A percentile compares a stretch with the other conserved stretches of the same genome.
Conservation (phyloP, 2,329 filamentous ascomycete genomes). For the Talaromyces sp. region DNA sequence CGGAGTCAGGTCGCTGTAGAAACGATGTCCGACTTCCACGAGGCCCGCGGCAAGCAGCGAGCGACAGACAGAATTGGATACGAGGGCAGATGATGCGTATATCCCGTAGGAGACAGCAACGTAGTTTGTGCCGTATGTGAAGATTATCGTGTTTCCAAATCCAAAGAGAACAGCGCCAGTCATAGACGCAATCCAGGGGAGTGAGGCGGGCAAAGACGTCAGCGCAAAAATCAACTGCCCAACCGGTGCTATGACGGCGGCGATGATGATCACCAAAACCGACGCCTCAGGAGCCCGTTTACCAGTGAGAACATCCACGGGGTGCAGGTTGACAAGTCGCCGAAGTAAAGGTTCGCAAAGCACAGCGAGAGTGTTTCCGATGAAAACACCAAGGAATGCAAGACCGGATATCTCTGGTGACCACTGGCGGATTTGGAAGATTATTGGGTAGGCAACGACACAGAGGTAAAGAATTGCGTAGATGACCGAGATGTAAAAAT, state of each 20-base stretch:
- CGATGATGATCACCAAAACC: slow-evolving; percentile 67
- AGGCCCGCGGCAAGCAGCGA: not conserved
- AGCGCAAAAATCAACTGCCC: slow-evolving; percentile 76
- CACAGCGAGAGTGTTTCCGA: slow-evolving; percentile 27
- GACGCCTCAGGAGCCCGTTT: slow-evolving; percentile 66
- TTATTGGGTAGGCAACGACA: slow-evolving; percentile 24
- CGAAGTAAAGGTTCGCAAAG: not conserved
- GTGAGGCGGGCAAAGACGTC: slow-evolving; percentile 61
- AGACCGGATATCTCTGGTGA: slow-evolving; percentile 33
- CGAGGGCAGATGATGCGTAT: slow-evolving; percentile 68
- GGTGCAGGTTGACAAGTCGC: not conserved
- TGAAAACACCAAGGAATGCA: slow-evolving; percentile 40
- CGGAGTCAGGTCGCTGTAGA: not conserved
- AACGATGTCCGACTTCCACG: not conserved
- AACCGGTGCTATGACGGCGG: slow-evolving; percentile 61
- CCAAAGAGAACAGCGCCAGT: slow-evolving; percentile 69
- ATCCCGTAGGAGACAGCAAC: slow-evolving; percentile 66
- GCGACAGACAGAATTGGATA: slow-evolving; percentile 59
- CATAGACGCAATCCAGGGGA: slow-evolving; percentile 71
- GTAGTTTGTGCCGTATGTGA: slow-evolving; percentile 72
- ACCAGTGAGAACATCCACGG: slow-evolving; percentile 62
- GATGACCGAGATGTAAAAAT: slow-evolving; percentile 25
- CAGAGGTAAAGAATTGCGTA: slow-evolving; percentile 24
- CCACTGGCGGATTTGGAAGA: slow-evolving; percentile 31
- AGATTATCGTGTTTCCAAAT: slow-evolving; percentile 62